phyloP scores from a whole-genome alignment of 164 flowering plant genomes.

The Dillenia turbinata region DNA sequence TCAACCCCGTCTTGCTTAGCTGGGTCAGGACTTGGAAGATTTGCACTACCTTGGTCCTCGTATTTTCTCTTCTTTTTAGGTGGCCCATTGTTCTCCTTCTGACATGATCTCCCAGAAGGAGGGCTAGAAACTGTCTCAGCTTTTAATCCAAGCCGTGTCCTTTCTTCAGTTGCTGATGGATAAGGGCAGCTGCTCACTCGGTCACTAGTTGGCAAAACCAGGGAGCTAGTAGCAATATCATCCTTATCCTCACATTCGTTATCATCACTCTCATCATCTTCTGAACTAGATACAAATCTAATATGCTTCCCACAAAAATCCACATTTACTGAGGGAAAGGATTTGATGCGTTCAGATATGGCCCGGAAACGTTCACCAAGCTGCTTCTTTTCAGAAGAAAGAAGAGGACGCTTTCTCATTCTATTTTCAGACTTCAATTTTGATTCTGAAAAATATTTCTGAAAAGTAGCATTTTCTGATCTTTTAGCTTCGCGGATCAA shows the following conservation, averaged over 20 bases:
- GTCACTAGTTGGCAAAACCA: constrained; percentile 26
- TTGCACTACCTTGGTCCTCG: constrained; percentile 13
- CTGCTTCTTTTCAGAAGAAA: constrained; percentile 37
- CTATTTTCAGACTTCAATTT: constrained; percentile 16
- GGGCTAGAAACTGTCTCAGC: constrained; percentile 24
- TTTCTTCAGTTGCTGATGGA: constrained; percentile 84
- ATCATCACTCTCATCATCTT: constrained; percentile 37
- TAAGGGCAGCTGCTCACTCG: constrained; percentile 76
- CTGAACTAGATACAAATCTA: constrained; percentile 68
- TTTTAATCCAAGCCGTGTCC: constrained; percentile 60
- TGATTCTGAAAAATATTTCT: constrained; percentile 20
- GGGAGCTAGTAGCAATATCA: constrained; percentile 9
- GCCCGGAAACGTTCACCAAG: constrained; percentile 54
- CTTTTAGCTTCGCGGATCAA: constrained; percentile 40
- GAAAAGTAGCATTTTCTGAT: constrained; percentile 31
- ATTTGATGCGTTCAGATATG: constrained; percentile 56
- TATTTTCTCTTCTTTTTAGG: constrained; percentile 50
- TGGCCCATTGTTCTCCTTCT: constrained; percentile 11
- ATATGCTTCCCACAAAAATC: constrained; percentile 57
- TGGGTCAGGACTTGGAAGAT: constrained; percentile 18
- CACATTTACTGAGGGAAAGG: constrained; percentile 42
- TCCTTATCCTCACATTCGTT: constrained; percentile 14
- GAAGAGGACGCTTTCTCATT: constrained; percentile 15
- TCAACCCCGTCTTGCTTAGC: constrained; percentile 17
- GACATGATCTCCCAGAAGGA: constrained; percentile 23